phyloP scores from a whole-genome alignment of 1,139 yeast species.

The Candida sanyaensis region DNA sequence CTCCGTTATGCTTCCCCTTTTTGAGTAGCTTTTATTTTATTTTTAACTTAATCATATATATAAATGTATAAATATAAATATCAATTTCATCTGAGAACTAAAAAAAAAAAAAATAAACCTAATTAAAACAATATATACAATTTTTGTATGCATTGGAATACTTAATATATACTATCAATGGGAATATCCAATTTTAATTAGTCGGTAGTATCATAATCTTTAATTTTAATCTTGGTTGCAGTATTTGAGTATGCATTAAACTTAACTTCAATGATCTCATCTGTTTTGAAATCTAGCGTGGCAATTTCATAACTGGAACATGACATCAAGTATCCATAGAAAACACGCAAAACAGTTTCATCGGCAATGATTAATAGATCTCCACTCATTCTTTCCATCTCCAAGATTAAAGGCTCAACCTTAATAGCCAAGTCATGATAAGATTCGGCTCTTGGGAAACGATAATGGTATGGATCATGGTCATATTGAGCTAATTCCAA shows the following conservation, averaged over 20 bases:
- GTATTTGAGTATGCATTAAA: conserved; percentile 86
- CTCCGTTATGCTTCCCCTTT: no score
- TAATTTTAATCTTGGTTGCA: conserved; percentile 51
- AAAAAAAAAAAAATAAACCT: not conserved
- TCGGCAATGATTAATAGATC: conserved; percentile 92
- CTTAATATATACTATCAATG: not conserved
- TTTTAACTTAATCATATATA: no score
- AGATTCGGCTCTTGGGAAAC: conserved; percentile 91
- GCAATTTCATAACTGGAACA: conserved; percentile 88
- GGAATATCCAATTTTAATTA: not conserved
- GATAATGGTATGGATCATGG: conserved; percentile 86
- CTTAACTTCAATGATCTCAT: conserved; percentile 83
- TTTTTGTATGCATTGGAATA: not conserved
- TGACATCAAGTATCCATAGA: conserved; percentile 94
- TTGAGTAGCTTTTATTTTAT: no score
- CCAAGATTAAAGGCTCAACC: conserved; percentile 88
- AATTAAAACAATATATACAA: not conserved
- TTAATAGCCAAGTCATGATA: conserved; percentile 95
- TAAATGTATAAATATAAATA: no score
- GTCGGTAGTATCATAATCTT: conserved; percentile 16
- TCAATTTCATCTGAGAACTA: not conserved
- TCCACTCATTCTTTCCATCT: conserved; percentile 88
- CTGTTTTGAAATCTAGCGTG: conserved; percentile 67
- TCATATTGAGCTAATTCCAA: conserved; percentile 65
- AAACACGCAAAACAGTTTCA: conserved; percentile 82